Evolutionary conservation across 106 monocot species (phyloP).

Genomic region (Dendrobium chrysotoxum): DNA sequence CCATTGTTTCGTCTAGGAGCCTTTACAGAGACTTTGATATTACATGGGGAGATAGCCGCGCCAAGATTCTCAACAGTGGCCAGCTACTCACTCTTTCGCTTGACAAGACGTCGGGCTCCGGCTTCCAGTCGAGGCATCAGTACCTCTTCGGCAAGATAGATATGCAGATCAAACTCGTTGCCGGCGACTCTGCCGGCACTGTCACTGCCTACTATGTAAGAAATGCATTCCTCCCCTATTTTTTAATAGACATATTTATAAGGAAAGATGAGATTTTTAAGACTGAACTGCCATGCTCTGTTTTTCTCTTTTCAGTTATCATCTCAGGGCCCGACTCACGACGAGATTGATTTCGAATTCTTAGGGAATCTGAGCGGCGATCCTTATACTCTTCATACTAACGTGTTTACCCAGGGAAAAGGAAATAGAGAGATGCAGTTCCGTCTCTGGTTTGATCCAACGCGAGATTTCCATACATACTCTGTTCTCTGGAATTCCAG

Average conservation of each 20-base stretch:
- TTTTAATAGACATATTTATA: not conserved
- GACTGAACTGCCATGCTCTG: not conserved
- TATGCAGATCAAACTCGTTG: conserved; percentile 23
- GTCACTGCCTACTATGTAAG: conserved; percentile 22
- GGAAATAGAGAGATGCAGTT: conserved; percentile 50
- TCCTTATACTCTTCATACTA: conserved; percentile 60
- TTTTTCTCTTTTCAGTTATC: not conserved
- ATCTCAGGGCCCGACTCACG: conserved; percentile 17
- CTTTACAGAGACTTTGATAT: conserved; percentile 12
- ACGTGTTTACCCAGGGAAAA: conserved; percentile 45
- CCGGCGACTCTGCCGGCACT: conserved; percentile 22
- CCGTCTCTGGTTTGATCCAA: conserved; percentile 61
- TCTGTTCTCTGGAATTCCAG: conserved; percentile 46
- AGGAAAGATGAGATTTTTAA: not conserved
- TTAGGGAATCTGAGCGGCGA: conserved; percentile 43
- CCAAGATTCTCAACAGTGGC: conserved; percentile 11
- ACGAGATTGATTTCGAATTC: conserved; percentile 66
- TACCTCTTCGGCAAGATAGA: conserved; percentile 23
- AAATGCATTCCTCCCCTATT: not conserved
- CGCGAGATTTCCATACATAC: conserved; percentile 48
- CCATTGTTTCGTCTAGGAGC: not conserved
- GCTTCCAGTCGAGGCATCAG: conserved; percentile 18
- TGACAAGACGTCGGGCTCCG: conserved; percentile 12
- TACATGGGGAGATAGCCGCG: conserved; percentile 15
- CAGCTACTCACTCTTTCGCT: conserved; percentile 15